Evolutionary conservation across 2,329 filamentous ascomycete species (phyloP).

Genomic region (Akanthomyces uredinophilus): DNA sequence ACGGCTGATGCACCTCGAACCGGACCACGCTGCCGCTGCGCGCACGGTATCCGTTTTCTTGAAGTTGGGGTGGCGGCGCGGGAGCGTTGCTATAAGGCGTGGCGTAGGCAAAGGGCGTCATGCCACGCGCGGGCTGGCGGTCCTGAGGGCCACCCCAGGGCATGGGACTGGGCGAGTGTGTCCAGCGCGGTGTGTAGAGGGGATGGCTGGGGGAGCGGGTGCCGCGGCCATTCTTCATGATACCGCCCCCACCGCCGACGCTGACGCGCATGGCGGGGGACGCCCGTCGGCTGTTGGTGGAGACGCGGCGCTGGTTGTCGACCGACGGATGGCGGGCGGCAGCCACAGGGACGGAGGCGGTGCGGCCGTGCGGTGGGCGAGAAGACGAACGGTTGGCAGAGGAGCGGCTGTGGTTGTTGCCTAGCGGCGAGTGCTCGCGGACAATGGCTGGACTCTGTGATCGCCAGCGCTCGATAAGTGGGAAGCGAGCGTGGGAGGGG

Average conservation of each 20-base stretch:
- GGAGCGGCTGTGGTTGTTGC: conserved; percentile 17
- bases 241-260: conserved; percentile 26
- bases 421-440: conserved; percentile 37
- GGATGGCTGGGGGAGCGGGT: conserved; percentile 53
- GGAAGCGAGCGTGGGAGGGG: conserved; percentile 26
- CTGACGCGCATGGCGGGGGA: conserved; percentile 26
- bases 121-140: conserved; percentile 33
- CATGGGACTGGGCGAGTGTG: conserved; percentile 42
- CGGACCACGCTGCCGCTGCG: conserved; percentile 27
- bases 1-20: conserved; percentile 25
- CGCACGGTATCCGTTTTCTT: conserved; percentile 32
- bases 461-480: conserved; percentile 22
- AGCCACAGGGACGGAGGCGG: conserved; percentile 45
- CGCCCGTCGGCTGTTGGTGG: conserved; percentile 34
- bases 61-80: conserved; percentile 16
- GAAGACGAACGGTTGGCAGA: conserved; percentile 34
- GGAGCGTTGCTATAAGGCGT: conserved; percentile 66
- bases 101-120: conserved; percentile 65
- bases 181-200: conserved; percentile 53
- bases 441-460: conserved; percentile 28
- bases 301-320: conserved; percentile 40
- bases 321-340: conserved; percentile 35
- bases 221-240: conserved; percentile 43
- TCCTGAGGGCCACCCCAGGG: conserved; percentile 29
- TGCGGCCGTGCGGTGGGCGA: conserved; percentile 46